These are phyloP conservation scores for Globisporangium paddicum DNA, from an alignment of 352 stramenopile species.

Conservation along the genomic window DNA sequence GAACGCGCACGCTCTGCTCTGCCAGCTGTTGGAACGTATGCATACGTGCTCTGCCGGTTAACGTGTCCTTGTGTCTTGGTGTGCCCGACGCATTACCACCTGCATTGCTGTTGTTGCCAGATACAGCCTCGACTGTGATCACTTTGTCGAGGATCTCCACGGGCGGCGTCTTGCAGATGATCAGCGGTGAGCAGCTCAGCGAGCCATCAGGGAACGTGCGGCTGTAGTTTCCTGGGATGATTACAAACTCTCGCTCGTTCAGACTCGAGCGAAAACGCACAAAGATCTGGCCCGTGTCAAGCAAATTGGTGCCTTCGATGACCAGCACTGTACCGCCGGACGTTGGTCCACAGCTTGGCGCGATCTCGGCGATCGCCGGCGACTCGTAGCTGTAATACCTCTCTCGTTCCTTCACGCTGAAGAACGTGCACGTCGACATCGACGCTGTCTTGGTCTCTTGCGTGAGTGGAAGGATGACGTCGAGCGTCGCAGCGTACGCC, in stretches of 20 bases:
- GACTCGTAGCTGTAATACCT: conserved; percentile 71
- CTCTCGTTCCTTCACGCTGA: conserved; percentile 43
- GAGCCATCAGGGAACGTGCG: conserved; percentile 52
- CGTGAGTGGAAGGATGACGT: conserved; percentile 37
- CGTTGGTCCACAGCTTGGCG: conserved; percentile 51
- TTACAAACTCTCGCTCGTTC: conserved; percentile 58
- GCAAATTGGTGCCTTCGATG: conserved; percentile 52
- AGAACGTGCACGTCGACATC: conserved; percentile 18
- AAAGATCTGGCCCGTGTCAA: conserved; percentile 74
- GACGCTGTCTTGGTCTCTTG: conserved; percentile 14
- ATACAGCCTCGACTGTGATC: conserved; percentile 7
- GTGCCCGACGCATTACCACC: conserved; percentile 3
- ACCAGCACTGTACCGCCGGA: conserved; percentile 51
- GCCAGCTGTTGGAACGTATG: conserved; percentile 59
- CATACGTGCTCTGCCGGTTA: conserved; percentile 30
- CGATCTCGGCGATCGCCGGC: conserved; percentile 51
- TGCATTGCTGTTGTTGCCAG: neutral
- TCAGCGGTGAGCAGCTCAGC: conserved; percentile 37
- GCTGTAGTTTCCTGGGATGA: conserved; percentile 54
- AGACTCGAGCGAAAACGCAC: conserved; percentile 59
- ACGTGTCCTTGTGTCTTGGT: conserved; percentile 22
- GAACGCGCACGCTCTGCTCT: conserved; percentile 38
- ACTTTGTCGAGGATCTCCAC: conserved; percentile 55
- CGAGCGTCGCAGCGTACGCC: conserved; percentile 30
- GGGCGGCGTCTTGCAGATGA: conserved; percentile 53